Conservation (phyloP, 2,329 filamentous ascomycete species). For the Byssothecium circinans region DNA sequence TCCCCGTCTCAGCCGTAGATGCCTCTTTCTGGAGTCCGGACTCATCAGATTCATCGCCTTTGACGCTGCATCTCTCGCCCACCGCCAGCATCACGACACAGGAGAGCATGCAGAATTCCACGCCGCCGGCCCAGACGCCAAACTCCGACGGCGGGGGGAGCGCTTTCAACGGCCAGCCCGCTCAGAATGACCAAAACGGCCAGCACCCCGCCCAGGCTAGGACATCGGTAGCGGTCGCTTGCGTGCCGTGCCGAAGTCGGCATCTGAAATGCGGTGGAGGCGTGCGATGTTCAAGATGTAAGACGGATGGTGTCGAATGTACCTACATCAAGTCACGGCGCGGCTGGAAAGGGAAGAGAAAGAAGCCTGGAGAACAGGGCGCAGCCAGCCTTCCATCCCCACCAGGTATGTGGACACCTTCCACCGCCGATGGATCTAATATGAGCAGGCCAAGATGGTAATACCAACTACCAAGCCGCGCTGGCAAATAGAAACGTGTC, state of each 20-base stretch:
- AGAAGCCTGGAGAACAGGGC: slow-evolving; percentile 38
- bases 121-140: slow-evolving; percentile 37
- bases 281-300: slow-evolving; percentile 53
- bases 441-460: slow-evolving; percentile 15
- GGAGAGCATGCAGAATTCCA: slow-evolving; percentile 31
- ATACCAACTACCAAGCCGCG: slow-evolving; percentile 9
- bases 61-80: slow-evolving; percentile 36
- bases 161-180: slow-evolving; percentile 15
- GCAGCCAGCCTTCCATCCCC: slow-evolving; percentile 13
- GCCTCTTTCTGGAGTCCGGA: slow-evolving; percentile 37
- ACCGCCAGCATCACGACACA: slow-evolving; percentile 32
- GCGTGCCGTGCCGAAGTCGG: slow-evolving; percentile 54
- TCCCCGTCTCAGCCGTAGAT: slow-evolving; percentile 35
- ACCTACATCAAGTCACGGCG: slow-evolving; percentile 56
- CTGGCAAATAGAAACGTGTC: slow-evolving; percentile 14
- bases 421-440: slow-evolving; percentile 6
- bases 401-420: slow-evolving; percentile 20
- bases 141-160: slow-evolving; percentile 28
- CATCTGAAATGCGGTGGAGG: slow-evolving; percentile 59
- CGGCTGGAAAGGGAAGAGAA: slow-evolving; percentile 52
- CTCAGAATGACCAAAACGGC: slow-evolving; percentile 21
- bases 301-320: slow-evolving; percentile 49
- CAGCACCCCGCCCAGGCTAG: slow-evolving; percentile 23
- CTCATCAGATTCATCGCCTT: slow-evolving; percentile 27
- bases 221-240: slow-evolving; percentile 49